Evolutionary conservation across 768 basidiomycete species (phyloP).

Genomic region (Fistulinella prunicolor): DNA sequence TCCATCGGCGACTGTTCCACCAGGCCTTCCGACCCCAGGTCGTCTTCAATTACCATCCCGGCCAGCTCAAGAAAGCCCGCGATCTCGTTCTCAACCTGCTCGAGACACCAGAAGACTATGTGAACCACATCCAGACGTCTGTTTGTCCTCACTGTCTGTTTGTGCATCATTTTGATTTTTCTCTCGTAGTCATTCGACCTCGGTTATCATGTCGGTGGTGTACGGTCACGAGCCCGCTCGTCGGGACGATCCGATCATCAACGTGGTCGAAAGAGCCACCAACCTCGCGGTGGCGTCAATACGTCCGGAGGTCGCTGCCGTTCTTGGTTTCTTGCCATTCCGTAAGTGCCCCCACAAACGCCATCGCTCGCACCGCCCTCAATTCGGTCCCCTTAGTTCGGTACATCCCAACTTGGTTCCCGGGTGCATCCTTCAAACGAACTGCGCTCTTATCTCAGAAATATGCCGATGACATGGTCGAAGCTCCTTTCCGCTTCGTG

Average conservation of each 20-base stretch:
- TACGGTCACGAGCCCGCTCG: slow-evolving; percentile 29
- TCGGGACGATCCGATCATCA: slow-evolving; percentile 26
- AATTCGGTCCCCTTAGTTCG: slow-evolving; percentile 23
- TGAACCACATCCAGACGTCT: slow-evolving; percentile 26
- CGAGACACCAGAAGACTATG: slow-evolving; percentile 16
- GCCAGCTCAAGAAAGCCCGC: slow-evolving; percentile 25
- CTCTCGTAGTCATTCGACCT: slow-evolving; percentile 19
- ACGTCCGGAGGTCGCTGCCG: slow-evolving; percentile 28
- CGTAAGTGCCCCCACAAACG: slow-evolving; percentile 21
- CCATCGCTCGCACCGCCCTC: neutral
- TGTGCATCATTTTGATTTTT: neutral
- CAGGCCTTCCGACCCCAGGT: slow-evolving; percentile 27
- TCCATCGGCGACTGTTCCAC: slow-evolving; percentile 28
- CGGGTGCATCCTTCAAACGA: slow-evolving; percentile 36
- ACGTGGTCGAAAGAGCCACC: slow-evolving; percentile 25
- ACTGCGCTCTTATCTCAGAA: slow-evolving; percentile 23
- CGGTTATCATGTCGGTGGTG: slow-evolving; percentile 31
- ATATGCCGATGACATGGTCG: slow-evolving; percentile 22
- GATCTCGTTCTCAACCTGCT: slow-evolving; percentile 28
- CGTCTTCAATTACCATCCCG: slow-evolving; percentile 14
- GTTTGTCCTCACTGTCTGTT: neutral
- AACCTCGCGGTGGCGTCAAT: slow-evolving; percentile 20
- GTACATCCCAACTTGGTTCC: slow-evolving; percentile 39
- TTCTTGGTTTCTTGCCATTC: slow-evolving; percentile 38
- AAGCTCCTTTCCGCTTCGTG: slow-evolving; percentile 33